Base-by-base conservation (phyloP, 1,284 basidiomycete species). In the Rhodotorula sp. region DNA sequence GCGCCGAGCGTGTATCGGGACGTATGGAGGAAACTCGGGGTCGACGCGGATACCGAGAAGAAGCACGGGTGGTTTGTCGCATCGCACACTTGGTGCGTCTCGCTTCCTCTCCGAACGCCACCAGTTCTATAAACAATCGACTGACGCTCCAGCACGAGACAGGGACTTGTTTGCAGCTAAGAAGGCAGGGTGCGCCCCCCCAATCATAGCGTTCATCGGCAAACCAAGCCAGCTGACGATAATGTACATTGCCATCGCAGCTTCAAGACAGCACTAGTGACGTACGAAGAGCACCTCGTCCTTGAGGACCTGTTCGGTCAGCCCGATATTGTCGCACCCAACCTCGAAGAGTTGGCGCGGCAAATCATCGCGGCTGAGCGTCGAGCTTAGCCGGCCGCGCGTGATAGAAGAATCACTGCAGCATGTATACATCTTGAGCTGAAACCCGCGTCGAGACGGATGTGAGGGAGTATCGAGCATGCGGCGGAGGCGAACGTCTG, bases 1-100 rank as follows among this genome's bases (percentile, higher is more conserved):
- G 71, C 64, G 25, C 71, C 54, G 16, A 54, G 23, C 19, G 74
- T 75, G 12, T 75, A 75, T 21, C 21, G 44, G 7, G 55, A 67
- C 14, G 57, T 75, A 9, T 68, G 71, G 71, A 60, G 63, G 23
- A 17, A 50, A 52, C 53, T 73, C 1, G 65, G 58, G 1, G 27
- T 65, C 1, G 45, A 61, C 17, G 60, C 49, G 21, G 56, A 57
- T 5, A 61, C 17, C 19, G 49, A 45, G 53, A 34, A 48, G 14
- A 50, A 50, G 41, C 23, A 52, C 12, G 73, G 64, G 1, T 75
- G 71, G 71, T 75, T 75, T 44, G 67, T 75, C 12, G 71, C 74
- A 1, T 54, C 57, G 21, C 74, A 75, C 17, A 64, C 64, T 0
- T 75, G 74, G 71, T 67, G 42, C 46, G 69, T 60, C 34, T 25